Conservation (phyloP, 768 basidiomycete species). For the Royoungia palumana region DNA sequence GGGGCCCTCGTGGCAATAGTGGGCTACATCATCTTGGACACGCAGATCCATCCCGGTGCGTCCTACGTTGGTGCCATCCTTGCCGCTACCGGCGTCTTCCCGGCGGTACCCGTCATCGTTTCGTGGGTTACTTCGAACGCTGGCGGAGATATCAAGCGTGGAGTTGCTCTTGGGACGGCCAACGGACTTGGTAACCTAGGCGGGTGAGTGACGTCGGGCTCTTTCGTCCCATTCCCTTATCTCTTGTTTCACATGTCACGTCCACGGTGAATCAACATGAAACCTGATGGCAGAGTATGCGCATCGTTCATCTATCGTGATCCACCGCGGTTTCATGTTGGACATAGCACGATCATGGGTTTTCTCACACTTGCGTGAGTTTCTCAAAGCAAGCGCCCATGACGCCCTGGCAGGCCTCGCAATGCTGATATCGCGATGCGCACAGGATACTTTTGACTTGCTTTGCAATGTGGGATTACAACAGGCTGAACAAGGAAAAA, state of each 20-base stretch:
- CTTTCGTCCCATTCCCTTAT: too few species aligned
- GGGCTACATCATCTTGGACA: slow-evolving; percentile 46
- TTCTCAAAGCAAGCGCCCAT: neutral
- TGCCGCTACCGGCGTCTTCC: slow-evolving; percentile 46
- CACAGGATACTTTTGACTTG: slow-evolving; percentile 35
- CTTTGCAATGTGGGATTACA: slow-evolving; percentile 44
- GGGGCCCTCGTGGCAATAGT: slow-evolving; percentile 38
- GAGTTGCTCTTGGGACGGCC: slow-evolving; percentile 45
- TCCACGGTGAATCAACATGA: slow-evolving; percentile 17
- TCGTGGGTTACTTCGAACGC: slow-evolving; percentile 51
- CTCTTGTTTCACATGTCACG: too few species aligned
- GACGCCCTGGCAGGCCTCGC: slow-evolving; percentile 6
- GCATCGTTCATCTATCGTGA: slow-evolving; percentile 35
- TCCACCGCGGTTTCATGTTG: slow-evolving; percentile 31
- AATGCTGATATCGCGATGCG: slow-evolving; percentile 15
- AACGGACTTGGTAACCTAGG: slow-evolving; percentile 51
- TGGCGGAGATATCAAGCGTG: slow-evolving; percentile 49
- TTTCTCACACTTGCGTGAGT: slow-evolving; percentile 21
- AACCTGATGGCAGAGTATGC: slow-evolving; percentile 22
- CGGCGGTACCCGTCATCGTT: slow-evolving; percentile 39
- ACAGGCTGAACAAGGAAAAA: slow-evolving; percentile 44
- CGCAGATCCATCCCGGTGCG: slow-evolving; percentile 2
- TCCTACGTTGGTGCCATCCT: slow-evolving; percentile 45
- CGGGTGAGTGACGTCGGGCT: slow-evolving; percentile 26
- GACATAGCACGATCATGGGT: slow-evolving; percentile 28